A percentile compares a stretch with the other conserved stretches of the same genome.
Evolutionary conservation across 2,329 filamentous ascomycete genomes (phyloP).

Genomic region (Microcera coccophila): DNA sequence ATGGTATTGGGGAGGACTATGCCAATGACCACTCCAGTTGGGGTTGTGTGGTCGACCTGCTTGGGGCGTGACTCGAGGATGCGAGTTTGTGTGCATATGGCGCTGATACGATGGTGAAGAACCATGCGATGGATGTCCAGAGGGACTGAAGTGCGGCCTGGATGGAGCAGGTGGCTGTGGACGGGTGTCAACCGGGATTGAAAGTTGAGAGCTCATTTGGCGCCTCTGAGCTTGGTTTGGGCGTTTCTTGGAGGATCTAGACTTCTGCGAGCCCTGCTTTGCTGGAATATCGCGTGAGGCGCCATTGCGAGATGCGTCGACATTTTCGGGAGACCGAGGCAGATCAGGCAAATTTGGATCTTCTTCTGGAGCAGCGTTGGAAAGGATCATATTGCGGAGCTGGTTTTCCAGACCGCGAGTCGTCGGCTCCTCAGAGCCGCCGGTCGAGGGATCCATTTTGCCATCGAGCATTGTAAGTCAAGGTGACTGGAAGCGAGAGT

Average conservation of each 20-base stretch:
- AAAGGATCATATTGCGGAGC: constrained; percentile 57
- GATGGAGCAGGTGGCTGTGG: constrained; percentile 29
- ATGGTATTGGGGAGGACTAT: constrained; percentile 14
- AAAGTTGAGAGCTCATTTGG: constrained; percentile 58
- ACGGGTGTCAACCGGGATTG: constrained; percentile 53
- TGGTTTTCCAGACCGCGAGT: constrained; percentile 48
- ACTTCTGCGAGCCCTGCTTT: constrained; percentile 12
- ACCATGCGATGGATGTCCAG: constrained; percentile 24
- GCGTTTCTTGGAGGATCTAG: constrained; percentile 44
- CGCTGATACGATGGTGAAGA: constrained; percentile 20
- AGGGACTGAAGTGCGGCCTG: constrained; percentile 29
- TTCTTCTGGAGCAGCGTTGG: constrained; percentile 37
- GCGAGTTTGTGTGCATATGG: constrained; percentile 20
- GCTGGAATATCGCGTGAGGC: constrained; percentile 1
- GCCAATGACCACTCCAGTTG: constrained; percentile 20
- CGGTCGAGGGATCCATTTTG: constrained; percentile 1
- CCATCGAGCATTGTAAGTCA: constrained; percentile 1
- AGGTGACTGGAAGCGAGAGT: no score
- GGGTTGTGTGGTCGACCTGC: constrained; percentile 14
- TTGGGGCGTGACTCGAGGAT: constrained; percentile 13
- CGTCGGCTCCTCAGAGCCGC: constrained; percentile 4
- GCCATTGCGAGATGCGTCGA: neutral
- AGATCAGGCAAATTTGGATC: constrained; percentile 14
- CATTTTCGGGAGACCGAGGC: neutral
- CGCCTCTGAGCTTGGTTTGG: constrained; percentile 61